Conservation (phyloP, 345 rosid genomes). For the Gossypium arboreum region DNA sequence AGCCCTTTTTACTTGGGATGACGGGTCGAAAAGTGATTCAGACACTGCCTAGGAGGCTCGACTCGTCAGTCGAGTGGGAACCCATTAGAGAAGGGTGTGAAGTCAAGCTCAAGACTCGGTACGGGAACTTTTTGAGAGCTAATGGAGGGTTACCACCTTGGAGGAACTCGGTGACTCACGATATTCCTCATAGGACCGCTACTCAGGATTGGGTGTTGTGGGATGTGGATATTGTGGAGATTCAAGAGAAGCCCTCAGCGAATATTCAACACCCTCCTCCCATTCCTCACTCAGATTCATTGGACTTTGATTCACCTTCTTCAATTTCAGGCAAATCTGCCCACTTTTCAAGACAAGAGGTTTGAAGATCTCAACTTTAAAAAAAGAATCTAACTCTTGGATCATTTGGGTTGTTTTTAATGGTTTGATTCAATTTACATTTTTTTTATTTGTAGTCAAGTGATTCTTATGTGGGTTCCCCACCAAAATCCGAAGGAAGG, state of each 20-base stretch:
- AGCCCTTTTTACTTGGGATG: constrained; percentile 68
- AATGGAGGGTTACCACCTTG: constrained; percentile 74
- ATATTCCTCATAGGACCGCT: constrained; percentile 52
- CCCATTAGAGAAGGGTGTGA: constrained; percentile 52
- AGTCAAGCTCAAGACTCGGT: constrained; percentile 52
- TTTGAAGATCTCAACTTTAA: constrained; percentile 18
- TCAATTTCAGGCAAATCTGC: constrained; percentile 40
- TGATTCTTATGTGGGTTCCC: constrained; percentile 57
- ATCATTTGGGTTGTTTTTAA: constrained; percentile 37
- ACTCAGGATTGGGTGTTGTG: constrained; percentile 68
- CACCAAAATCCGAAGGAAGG: constrained; percentile 79
- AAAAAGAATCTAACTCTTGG: background rate
- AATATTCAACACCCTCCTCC: constrained; percentile 15
- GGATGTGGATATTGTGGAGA: constrained; percentile 64
- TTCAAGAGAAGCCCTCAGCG: constrained; percentile 33
- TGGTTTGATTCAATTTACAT: constrained; percentile 32
- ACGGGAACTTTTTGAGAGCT: constrained; percentile 65
- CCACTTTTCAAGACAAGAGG: constrained; percentile 64
- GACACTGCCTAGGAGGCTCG: constrained; percentile 44
- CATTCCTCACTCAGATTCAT: constrained; percentile 35
- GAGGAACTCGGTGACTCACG: constrained; percentile 79
- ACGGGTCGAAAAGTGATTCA: constrained; percentile 78
- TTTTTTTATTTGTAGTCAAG: constrained; percentile 42
- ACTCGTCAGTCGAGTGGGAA: constrained; percentile 70
- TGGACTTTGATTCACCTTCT: constrained; percentile 49